phyloP scores from a whole-genome alignment of 2,329 filamentous ascomycete species.

The Lojkania enalia region DNA sequence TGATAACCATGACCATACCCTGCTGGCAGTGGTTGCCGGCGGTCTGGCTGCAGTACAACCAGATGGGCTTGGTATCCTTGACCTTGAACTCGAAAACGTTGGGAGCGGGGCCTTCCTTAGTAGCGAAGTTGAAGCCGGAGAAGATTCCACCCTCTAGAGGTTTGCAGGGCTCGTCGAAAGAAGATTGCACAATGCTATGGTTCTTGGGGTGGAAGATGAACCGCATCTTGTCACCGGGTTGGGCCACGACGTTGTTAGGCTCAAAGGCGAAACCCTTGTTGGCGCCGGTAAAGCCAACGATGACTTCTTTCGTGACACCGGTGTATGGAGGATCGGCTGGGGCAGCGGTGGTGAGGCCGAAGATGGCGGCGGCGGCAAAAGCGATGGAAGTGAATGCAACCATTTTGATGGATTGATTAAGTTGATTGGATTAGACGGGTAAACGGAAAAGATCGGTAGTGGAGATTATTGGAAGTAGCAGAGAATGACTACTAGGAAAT shows the following conservation, averaged over 20 bases:
- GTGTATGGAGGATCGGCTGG: slow-evolving; percentile 19
- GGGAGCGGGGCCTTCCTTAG: slow-evolving; percentile 16
- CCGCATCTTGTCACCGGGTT: slow-evolving; percentile 44
- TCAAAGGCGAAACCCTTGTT: slow-evolving; percentile 38
- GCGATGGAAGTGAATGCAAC: slow-evolving; percentile 26
- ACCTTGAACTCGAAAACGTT: slow-evolving; percentile 68
- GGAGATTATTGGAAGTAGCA: slow-evolving; percentile 10
- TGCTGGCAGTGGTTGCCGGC: slow-evolving; percentile 66
- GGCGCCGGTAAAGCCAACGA: slow-evolving; percentile 27
- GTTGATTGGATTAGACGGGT: slow-evolving; percentile 11
- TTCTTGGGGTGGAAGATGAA: slow-evolving; percentile 60
- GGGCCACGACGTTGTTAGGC: slow-evolving; percentile 37
- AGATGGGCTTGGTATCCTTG: slow-evolving; percentile 70
- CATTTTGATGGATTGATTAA: slow-evolving; percentile 23
- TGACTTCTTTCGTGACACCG: slow-evolving; percentile 33
- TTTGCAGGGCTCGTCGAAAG: slow-evolving; percentile 69
- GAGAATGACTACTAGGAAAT: slow-evolving; percentile 18
- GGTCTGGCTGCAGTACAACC: slow-evolving; percentile 74
- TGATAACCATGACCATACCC: slow-evolving; percentile 75
- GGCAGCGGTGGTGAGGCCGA: slow-evolving; percentile 24
- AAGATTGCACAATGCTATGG: slow-evolving; percentile 77
- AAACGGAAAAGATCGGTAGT: not conserved
- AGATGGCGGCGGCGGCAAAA: slow-evolving; percentile 22
- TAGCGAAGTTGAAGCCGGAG: slow-evolving; percentile 65
- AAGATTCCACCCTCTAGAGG: slow-evolving; percentile 63